These are phyloP conservation scores for Strobilomyces echinocephalus DNA, from an alignment of 768 basidiomycete genomes.

Conservation along the genomic window DNA sequence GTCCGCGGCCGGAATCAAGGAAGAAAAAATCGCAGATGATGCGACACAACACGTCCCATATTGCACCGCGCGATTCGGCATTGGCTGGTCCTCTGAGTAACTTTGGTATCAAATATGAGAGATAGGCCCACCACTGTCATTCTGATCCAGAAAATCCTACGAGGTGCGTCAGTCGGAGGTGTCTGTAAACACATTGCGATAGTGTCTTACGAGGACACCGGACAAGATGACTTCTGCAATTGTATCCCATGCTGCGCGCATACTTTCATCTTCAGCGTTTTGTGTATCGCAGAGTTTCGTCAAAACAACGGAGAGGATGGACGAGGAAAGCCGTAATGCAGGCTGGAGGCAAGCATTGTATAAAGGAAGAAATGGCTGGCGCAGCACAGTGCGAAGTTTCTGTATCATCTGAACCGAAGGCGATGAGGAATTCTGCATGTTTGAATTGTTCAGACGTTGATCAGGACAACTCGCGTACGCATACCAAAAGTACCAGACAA, in stretches of 20 bases:
- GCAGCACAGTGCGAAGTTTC: constrained; percentile 39
- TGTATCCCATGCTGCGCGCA: constrained; percentile 40
- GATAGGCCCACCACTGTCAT: constrained; percentile 14
- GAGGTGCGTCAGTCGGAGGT: constrained; percentile 13
- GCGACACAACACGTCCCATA: constrained; percentile 28
- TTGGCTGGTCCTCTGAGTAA: constrained; percentile 12
- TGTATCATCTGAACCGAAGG: constrained; percentile 35
- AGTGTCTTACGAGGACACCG: constrained; percentile 42
- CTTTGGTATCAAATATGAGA: neutral
- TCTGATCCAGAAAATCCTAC: constrained; percentile 24
- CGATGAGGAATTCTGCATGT: constrained; percentile 35
- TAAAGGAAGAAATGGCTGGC: constrained; percentile 40
- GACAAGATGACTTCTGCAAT: constrained; percentile 46
- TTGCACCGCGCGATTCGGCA: constrained; percentile 18
- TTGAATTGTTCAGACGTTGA: neutral
- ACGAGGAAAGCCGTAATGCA: constrained; percentile 39
- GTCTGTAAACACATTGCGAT: neutral
- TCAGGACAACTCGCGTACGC: constrained; percentile 13
- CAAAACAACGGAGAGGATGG: constrained; percentile 39
- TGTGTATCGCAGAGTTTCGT: constrained; percentile 34
- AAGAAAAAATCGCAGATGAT: constrained; percentile 39
- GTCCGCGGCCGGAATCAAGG: constrained; percentile 14
- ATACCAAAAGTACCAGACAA: constrained; percentile 40
- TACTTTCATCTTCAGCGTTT: constrained; percentile 14
- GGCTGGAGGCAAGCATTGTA: constrained; percentile 37